phyloP scores from a whole-genome alignment of 2,329 filamentous ascomycete species.

The Cladobotryum mycophilum region DNA sequence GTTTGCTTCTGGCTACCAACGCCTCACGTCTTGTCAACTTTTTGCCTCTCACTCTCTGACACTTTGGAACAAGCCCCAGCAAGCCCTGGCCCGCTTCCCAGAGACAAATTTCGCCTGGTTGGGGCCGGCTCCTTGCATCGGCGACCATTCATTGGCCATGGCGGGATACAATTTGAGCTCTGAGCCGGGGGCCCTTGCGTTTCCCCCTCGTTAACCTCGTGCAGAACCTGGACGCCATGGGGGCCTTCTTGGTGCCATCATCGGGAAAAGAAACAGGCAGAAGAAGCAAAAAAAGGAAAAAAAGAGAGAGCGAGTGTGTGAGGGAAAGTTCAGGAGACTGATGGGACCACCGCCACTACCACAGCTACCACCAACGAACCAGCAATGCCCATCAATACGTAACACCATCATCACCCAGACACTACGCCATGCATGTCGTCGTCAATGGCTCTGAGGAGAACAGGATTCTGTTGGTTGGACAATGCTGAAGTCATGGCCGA shows the following conservation, averaged over 20 bases:
- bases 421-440: too few relatives aligned
- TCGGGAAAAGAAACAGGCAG: not conserved
- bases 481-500: too few relatives aligned
- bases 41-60: slow-evolving; percentile 3
- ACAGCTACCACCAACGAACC: not conserved
- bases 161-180: slow-evolving; percentile 8
- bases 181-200: slow-evolving; percentile 5
- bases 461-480: too few relatives aligned
- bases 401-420: not conserved
- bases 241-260: too few relatives aligned
- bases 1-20: not conserved
- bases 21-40: too few relatives aligned
- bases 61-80: not conserved
- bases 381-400: not conserved
- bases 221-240: slow-evolving; percentile 7
- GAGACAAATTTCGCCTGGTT: slow-evolving; percentile 10
- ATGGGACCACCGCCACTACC: not conserved
- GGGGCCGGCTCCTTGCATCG: slow-evolving; percentile 3
- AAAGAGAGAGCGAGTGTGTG: not conserved
- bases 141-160: slow-evolving; percentile 6
- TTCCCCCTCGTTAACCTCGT: slow-evolving; percentile 4
- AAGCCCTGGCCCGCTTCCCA: not conserved
- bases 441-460: too few relatives aligned
- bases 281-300: not conserved
- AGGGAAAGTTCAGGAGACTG: slow-evolving; percentile 3